A percentile compares a stretch with the other conserved stretches of the same genome.
phyloP scores from a whole-genome alignment of 345 rosid genomes.

The Melastoma malabathricum region DNA sequence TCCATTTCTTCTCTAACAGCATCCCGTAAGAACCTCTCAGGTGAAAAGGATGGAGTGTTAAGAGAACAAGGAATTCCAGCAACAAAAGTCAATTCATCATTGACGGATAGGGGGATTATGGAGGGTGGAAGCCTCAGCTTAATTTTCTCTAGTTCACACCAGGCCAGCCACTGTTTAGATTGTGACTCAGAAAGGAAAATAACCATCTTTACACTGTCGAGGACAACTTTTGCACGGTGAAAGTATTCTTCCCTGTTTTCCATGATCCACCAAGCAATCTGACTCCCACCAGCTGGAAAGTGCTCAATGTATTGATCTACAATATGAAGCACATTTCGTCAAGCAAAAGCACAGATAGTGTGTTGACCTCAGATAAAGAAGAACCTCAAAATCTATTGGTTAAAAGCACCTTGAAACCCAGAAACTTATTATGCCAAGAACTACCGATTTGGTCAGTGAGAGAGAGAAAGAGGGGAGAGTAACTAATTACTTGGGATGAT shows the following conservation, averaged over 20 bases:
- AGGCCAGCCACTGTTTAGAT: constrained; percentile 73
- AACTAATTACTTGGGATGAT: constrained; percentile 4
- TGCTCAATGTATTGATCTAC: constrained; percentile 17
- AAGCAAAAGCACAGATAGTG: not conserved
- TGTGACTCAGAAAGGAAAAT: constrained; percentile 76
- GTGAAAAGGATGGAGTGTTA: constrained; percentile 47
- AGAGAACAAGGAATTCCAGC: constrained; percentile 73
- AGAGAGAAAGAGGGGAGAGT: too few species aligned
- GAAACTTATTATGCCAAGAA: too few species aligned
- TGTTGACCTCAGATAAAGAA: not conserved
- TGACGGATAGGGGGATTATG: constrained; percentile 73
- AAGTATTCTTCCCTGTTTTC: constrained; percentile 90
- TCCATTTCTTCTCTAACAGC: constrained; percentile 71
- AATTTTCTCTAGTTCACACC: constrained; percentile 76
- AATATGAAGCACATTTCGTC: not conserved
- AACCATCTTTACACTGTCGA: constrained; percentile 71
- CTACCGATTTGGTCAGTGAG: too few species aligned
- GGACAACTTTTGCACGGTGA: constrained; percentile 66
- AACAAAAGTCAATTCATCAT: constrained; percentile 85
- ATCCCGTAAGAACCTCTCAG: constrained; percentile 48
- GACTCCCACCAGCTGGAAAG: constrained; percentile 91
- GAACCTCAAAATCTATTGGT: too few species aligned
- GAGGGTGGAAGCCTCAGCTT: constrained; percentile 77
- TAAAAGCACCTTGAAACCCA: too few species aligned
- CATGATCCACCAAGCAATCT: constrained; percentile 98